Evolutionary conservation across 179 eudicot species (phyloP).

Genomic region (Corrigiola litoralis): DNA sequence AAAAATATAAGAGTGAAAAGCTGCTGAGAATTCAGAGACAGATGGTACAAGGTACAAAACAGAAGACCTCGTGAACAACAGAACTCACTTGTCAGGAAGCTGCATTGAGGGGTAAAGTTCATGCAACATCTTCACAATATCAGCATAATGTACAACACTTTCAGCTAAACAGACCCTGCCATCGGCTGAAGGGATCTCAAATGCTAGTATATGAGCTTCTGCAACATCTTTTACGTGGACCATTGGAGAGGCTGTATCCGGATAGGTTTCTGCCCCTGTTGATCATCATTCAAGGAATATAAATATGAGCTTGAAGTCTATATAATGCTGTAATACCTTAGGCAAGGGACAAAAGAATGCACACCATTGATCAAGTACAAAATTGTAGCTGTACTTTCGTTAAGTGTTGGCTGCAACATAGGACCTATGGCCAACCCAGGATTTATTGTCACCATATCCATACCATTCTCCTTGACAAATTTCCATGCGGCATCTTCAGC

Average conservation of each 20-base stretch:
- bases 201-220: slow-evolving; percentile 42
- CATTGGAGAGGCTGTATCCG: slow-evolving; percentile 19
- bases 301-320: no score
- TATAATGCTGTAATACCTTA: no score
- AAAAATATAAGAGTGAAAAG: not conserved
- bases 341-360: no score
- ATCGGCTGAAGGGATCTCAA: slow-evolving; percentile 38
- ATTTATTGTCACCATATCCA: slow-evolving; percentile 41
- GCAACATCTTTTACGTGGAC: slow-evolving; percentile 52
- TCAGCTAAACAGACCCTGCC: slow-evolving; percentile 43
- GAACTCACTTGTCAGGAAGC: slow-evolving; percentile 35
- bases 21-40: no score
- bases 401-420: slow-evolving; percentile 36
- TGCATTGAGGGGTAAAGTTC: slow-evolving; percentile 29
- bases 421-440: slow-evolving; percentile 41
- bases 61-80: not conserved
- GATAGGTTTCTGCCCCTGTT: slow-evolving; percentile 25
- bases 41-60: not conserved
- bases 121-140: slow-evolving; percentile 20
- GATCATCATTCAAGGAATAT: no score
- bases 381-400: slow-evolving; percentile 21
- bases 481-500: slow-evolving; percentile 51
- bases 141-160: slow-evolving; percentile 24
- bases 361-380: slow-evolving; percentile 39
- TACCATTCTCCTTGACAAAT: slow-evolving; percentile 33